A percentile compares a stretch with the other conserved stretches of the same genome.
phyloP scores from a whole-genome alignment of 176 grass and related monocot genomes.

The Juncus effusus region DNA sequence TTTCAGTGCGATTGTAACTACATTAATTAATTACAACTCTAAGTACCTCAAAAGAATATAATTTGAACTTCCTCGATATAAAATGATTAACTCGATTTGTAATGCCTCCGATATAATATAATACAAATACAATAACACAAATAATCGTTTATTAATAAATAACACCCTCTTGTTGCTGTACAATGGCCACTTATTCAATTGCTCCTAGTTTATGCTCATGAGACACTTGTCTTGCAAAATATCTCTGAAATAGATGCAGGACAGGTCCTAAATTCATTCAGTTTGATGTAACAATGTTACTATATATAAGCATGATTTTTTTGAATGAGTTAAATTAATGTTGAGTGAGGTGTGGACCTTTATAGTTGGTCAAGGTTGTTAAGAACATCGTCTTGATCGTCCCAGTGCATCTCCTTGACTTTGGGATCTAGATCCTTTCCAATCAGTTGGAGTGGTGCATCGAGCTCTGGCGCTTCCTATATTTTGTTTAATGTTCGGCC shows the following conservation, averaged over 20 bases:
- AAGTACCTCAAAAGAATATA: slow-evolving; percentile 5
- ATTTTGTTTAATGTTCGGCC: neutral
- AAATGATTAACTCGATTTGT: neutral
- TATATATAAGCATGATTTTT: neutral
- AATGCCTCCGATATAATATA: slow-evolving; percentile 14
- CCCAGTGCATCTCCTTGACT: slow-evolving; percentile 41
- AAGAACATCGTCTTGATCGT: slow-evolving; percentile 35
- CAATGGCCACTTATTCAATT: slow-evolving; percentile 15
- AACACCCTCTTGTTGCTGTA: slow-evolving; percentile 12
- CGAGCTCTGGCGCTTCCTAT: slow-evolving; percentile 71
- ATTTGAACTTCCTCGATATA: slow-evolving; percentile 14
- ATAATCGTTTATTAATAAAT: slow-evolving; percentile 3
- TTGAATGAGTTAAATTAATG: slow-evolving; percentile 8
- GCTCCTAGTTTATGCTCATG: slow-evolving; percentile 16
- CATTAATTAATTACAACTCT: slow-evolving; percentile 9
- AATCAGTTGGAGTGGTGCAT: slow-evolving; percentile 62
- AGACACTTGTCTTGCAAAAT: slow-evolving; percentile 5
- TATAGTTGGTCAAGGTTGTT: slow-evolving; percentile 46
- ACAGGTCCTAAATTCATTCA: neutral
- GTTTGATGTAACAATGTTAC: neutral
- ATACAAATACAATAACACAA: neutral
- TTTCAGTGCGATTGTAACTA: slow-evolving; percentile 2
- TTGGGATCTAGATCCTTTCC: slow-evolving; percentile 45
- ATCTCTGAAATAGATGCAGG: slow-evolving; percentile 1
- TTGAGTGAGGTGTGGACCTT: slow-evolving; percentile 37